Evolutionary conservation across 208 protist genomes (phyloP), one percentile per base, ranked within the genome.

Genomic region (Trypanosoma boissoni): DNA sequence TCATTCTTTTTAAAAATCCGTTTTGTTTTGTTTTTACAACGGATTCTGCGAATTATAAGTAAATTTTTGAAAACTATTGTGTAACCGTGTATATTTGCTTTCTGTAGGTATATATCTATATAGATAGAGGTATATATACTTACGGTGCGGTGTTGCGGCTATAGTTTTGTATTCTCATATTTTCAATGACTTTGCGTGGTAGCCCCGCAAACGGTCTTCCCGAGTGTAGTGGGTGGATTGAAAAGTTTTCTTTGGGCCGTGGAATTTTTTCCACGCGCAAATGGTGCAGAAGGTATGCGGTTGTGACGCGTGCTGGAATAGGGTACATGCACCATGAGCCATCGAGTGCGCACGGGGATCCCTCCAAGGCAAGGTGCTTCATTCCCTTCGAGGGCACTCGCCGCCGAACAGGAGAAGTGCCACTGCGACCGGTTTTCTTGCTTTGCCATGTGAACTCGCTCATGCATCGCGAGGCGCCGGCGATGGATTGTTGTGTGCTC

Each of bases 211-310:
- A 14, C 41, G 45, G n/a, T 10, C 20, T 54, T 6, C 73, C 70
- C 26, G 14, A 72, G 23, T 89, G 82, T 29, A 73, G 83, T 34
- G 83, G 78, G 5, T 90, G 83, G 79, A 41, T 90, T 0, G 78
- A 90, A 3, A 89, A 89, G 69, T 75, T 68, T 34, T 66, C 77
- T 18, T 45, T 86, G 10, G 62, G 76, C 48, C 72, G 78, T 37
- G 48, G 68, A 32, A 21, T 85, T 16, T 78, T 89, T 29, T 21
- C 61, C 34, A 50, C 43, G 1, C 72, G 80, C 23, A 57, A 62
- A 23, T 91, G 83, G 80, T 53, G 76, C 42, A 36, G 56, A 18
- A 76, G 79, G 28, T 85, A 83, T 52, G 73, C 39, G 21, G 72
- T 85, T 32, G 37, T 78, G 1, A 76, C 74, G 6, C 44, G 61